Evolutionary conservation across 495 filamentous ascomycete genomes (phyloP).

Genomic region (Paragyromitra xinjiangensis): DNA sequence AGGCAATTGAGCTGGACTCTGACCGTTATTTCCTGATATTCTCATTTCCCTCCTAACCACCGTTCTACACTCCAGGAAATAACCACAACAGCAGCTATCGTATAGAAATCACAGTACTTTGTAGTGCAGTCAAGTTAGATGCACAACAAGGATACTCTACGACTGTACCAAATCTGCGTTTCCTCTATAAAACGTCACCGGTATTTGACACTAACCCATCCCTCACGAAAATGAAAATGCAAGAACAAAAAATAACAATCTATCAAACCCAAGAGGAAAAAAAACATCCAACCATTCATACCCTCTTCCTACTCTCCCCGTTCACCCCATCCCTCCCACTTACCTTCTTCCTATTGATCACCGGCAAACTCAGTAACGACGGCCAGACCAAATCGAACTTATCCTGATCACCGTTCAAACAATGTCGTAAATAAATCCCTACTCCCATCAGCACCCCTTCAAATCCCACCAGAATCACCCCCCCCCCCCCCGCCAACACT

Average conservation of each 20-base stretch:
- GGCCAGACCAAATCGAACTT: constrained; percentile 81
- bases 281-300: neutral
- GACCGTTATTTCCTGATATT: no score
- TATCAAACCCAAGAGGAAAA: neutral
- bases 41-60: no score
- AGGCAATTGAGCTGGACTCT: no score
- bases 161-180: neutral
- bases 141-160: no score
- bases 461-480: neutral
- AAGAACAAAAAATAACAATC: constrained; percentile 6
- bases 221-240: neutral
- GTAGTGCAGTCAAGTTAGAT: no score
- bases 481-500: neutral
- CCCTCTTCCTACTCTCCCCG: constrained; percentile 28
- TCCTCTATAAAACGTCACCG: constrained; percentile 7
- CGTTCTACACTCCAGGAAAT: no score
- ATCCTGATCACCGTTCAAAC: constrained; percentile 77
- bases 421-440: constrained; percentile 82
- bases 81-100: no score
- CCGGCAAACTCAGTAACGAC: constrained; percentile 70
- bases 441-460: neutral
- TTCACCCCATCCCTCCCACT: constrained; percentile 13
- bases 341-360: constrained; percentile 61
- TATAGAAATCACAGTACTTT: no score
- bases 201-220: neutral